Base-by-base conservation (phyloP, 1,139 yeast species). In the Debaryomycetaceae sp. region DNA sequence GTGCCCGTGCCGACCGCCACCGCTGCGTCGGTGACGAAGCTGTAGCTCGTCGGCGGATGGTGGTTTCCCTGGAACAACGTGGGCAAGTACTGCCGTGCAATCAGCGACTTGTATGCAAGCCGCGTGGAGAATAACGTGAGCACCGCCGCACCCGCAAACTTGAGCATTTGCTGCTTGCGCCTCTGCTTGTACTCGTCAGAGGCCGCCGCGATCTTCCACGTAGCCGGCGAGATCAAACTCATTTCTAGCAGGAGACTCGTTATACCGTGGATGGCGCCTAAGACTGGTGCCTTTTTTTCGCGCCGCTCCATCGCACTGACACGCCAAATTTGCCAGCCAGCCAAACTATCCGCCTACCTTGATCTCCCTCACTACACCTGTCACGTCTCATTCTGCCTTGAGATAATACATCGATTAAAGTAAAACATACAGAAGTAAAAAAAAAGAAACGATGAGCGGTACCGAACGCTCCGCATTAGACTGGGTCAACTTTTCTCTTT, bases 41-140 rank as follows among this genome's bases (percentile, higher is more conserved):
- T 82, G 51, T 82, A 83, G 28, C 80, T 71, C 3, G 61, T 45
- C 2, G 96, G 96, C 2, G 94, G 94, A 29, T 77, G 71, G 48
- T 88, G 91, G 56, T 89, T 89, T 10, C 91, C 88, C 46, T 85
- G 88, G 54, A 85, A 89, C 45, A 79, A 66, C 16, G 74, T 72
- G 5, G 97, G 96, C 3, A 79, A 65, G 58, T 79, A 86, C 53
- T 82, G 79, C 44, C 95, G 69, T 14, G 81, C 61, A 19, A 79
- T 64, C 2, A 91, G 79, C 13, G 93, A 81, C 48, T 83, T 71
- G 54, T 80, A 76, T 11, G 94, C 89, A 27, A 83, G 55, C 43
- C 94, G 64, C 17, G 91, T 77, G 7, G 89, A 77, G 32, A 80
- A 60, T 31, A 88, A 68, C 0, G 96, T 80, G 17, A 78, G 59